Base-by-base conservation (phyloP, 208 protist species). In the Wallacemonas sp. region DNA sequence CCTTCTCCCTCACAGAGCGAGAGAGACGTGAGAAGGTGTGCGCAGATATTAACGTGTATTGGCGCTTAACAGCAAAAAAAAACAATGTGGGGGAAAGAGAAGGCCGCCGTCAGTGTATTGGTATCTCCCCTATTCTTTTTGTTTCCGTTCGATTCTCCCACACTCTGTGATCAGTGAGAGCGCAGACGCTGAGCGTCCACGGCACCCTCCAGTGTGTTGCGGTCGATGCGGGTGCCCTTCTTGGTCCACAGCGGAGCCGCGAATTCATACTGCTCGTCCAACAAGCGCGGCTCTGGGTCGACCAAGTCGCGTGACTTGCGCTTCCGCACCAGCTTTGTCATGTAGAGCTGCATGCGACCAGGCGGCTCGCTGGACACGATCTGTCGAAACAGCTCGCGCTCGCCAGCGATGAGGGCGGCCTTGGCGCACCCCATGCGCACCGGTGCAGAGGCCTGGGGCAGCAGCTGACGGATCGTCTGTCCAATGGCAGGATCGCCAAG, bases 401-500 rank as follows among this genome's bases (percentile, higher is more conserved):
- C 85, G 0, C 88, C 92, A 16, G 87, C 79, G 57, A 94, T 93
- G 61, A 96, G 78, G 14, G 92, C 85, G 17, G 92, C 92, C 81
- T 96, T 96, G 17, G 92, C 92, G 67, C 92, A 96, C 32, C 92
- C 92, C 88, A 95, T 92, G 11, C 92, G 92, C 21, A 96, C 83
- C n/a, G 92, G 80, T 3, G 86, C 81, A 5, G 70, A 64, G 14
- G 82, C 80, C 3, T 47, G 46, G 3, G 74, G 74, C 47, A 93
- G 74, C 63, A 93, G 30, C 47, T 71, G 56, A 47, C 65, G 26
- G n/a, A 94, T 83, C 21, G 83, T 92, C 6, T 74, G 34, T 14
- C 68, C 41, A 16, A 95, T 76, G 32, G 89, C 73, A 1, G 92
- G 88, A 61, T 96, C 92, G 36, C 81, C 81, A 6, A 96, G 78